Evolutionary conservation across 495 filamentous ascomycete species (phyloP), one percentile per base, ranked within the genome.

Genomic region (Pyronema omphalodes): DNA sequence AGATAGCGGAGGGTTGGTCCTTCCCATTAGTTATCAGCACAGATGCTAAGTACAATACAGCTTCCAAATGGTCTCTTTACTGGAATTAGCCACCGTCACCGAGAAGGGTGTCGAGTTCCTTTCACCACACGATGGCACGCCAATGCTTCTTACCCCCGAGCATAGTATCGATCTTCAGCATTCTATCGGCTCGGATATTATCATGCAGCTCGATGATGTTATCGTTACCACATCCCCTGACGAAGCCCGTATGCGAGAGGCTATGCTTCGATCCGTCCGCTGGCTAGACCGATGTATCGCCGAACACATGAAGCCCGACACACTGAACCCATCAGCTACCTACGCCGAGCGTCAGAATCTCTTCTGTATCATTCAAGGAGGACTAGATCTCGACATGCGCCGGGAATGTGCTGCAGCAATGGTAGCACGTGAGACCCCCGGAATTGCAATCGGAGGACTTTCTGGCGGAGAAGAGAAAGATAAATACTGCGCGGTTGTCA

Each of bases 281-380:
- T 99, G 93, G 93, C 74, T 99, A 11, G 91, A 99, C 67, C 82
- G 91, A 3, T 96, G 91, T 66, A 93, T 96, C 34, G 82, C 81
- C 37, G 91, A 88, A 6, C 93, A 96, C 68, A 76, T 81, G 67
- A 81, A 89, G 50, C 63, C 62, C 11, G 35, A 43, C 8, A 56
- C 60, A 9, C 61, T 65, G n/a, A 67, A 61, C 2, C 49, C 52
- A 15, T 46, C 60, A 6, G 60, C 55, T 46, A 63, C 52, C 43
- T 64, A 60, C 37, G 60, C 61, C 1, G 37, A 80, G 54, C 67
- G 69, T 44, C 91, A 99, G 67, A 96, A 95, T 57, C 74, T 99
- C n/a, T 99, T 96, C 65, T 96, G 91, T 66, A 96, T 96, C 60
- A 94, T 99, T 49, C 91, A 99, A 68, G 91, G 91, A 55, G 91